These are phyloP conservation scores for Dictyostelium brefeldianum DNA, from an alignment of 78 protist genomes.

Conservation along the genomic window DNA sequence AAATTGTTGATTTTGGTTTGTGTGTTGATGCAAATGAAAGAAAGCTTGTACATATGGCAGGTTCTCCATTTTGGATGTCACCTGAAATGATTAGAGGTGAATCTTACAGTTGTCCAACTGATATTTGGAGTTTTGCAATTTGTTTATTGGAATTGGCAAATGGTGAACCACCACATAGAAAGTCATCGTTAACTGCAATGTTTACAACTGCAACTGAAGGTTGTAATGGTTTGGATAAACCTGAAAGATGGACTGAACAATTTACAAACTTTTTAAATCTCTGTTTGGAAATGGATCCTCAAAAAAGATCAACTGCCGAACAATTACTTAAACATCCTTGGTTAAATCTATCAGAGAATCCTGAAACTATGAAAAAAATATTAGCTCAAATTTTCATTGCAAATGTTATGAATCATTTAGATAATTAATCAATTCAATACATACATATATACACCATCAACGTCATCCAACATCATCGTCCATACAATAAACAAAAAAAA, in stretches of 20 bases:
- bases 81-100: constrained; percentile 87
- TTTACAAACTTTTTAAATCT: constrained; percentile 47
- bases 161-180: constrained; percentile 80
- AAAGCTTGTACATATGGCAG: constrained; percentile 82
- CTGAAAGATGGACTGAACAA: constrained; percentile 45
- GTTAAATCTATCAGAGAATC: constrained; percentile 58
- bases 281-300: constrained; percentile 75
- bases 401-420: constrained; percentile 72
- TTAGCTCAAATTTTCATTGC: constrained; percentile 75
- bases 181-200: constrained; percentile 81
- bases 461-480: no score
- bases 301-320: constrained; percentile 73
- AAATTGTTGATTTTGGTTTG: constrained; percentile 85
- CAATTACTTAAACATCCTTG: constrained; percentile 78
- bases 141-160: constrained; percentile 82
- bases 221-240: constrained; percentile 55
- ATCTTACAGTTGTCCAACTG: constrained; percentile 67
- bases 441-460: no score
- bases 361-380: constrained; percentile 78
- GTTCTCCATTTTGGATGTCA: constrained; percentile 90
- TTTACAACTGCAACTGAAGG: constrained; percentile 71
- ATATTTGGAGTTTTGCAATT: constrained; percentile 83
- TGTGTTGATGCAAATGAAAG: constrained; percentile 71
- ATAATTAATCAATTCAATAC: background rate
- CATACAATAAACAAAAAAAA: no score